Percentiles rank a stretch among this genome's conserved stretches.
Evolutionary conservation across 108 stramenopile genomes (phyloP).

Genomic region (Cyclotella choctawhatcheeana): DNA sequence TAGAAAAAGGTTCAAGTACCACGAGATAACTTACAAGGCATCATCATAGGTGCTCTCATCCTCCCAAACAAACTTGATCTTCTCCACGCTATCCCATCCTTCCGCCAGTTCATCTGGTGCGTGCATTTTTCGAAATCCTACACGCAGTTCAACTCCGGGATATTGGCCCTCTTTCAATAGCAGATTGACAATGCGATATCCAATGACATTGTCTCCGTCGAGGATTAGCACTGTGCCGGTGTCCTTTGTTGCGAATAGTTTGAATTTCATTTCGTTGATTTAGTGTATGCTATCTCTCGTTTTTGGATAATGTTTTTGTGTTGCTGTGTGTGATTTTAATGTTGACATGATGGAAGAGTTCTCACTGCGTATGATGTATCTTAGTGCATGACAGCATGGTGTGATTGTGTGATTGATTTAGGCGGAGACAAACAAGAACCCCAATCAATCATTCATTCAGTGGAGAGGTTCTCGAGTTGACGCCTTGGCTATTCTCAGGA

Average conservation of each 20-base stretch:
- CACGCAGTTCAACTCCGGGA: conserved; percentile 10
- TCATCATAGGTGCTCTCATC: conserved; percentile 39
- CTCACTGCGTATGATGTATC: too few relatives aligned
- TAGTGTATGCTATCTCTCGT: not conserved
- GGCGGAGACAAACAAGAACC: too few relatives aligned
- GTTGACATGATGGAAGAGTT: too few relatives aligned
- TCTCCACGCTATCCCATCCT: conserved; percentile 33
- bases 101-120: not conserved
- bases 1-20: too few relatives aligned
- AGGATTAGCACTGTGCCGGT: conserved; percentile 1
- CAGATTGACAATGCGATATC: conserved; percentile 12
- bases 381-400: too few relatives aligned
- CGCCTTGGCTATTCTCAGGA: too few relatives aligned
- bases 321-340: too few relatives aligned
- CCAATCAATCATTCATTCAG: too few relatives aligned
- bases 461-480: too few relatives aligned
- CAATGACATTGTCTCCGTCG: conserved; percentile 9
- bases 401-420: too few relatives aligned
- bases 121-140: conserved; percentile 11
- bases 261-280: conserved; percentile 14
- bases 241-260: not conserved
- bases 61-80: conserved; percentile 47
- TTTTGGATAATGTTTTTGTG: not conserved
- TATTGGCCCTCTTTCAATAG: conserved; percentile 7
- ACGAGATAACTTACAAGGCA: conserved; percentile 26